These are phyloP conservation scores for Gentiana dahurica DNA, from an alignment of 257 asterid genomes.

Conservation along the genomic window DNA sequence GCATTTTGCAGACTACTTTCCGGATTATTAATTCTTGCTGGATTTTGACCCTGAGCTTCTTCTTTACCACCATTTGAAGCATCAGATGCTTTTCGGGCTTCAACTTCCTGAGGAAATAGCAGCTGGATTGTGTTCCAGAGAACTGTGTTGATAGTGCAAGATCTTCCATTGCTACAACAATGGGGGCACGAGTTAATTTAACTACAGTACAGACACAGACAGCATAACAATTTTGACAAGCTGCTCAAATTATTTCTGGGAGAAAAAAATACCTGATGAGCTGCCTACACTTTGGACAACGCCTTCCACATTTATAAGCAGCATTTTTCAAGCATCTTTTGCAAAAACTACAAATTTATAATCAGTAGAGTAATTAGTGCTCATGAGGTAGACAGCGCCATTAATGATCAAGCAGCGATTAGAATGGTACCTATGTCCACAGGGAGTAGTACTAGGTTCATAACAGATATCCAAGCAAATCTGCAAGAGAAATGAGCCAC, in stretches of 20 bases:
- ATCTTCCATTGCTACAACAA: slow-evolving; percentile 61
- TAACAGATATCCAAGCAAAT: slow-evolving; percentile 90
- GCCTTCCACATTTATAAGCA: slow-evolving; percentile 92
- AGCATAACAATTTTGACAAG: not conserved
- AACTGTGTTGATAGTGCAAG: slow-evolving; percentile 85
- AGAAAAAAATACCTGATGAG: slow-evolving; percentile 48
- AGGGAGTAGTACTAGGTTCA: slow-evolving; percentile 93
- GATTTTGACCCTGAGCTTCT: slow-evolving; percentile 16
- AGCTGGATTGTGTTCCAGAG: slow-evolving; percentile 96
- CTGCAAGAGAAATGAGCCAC: slow-evolving; percentile 30
- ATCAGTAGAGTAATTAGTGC: not conserved
- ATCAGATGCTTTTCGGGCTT: slow-evolving; percentile 46
- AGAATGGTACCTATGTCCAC: slow-evolving; percentile 77
- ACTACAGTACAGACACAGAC: not conserved
- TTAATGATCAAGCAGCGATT: too few species aligned
- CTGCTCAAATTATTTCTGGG: not conserved
- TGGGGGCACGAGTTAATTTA: slow-evolving; percentile 1
- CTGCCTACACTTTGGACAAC: slow-evolving; percentile 96
- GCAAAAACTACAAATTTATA: slow-evolving; percentile 52
- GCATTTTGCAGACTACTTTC: slow-evolving; percentile 17
- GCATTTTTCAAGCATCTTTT: slow-evolving; percentile 75
- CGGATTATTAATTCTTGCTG: slow-evolving; percentile 16
- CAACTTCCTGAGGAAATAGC: slow-evolving; percentile 77
- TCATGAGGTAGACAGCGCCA: not conserved
- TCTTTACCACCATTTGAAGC: slow-evolving; percentile 6